Evolutionary conservation across 1,139 yeast genomes (phyloP).

Genomic region (Geotrichum citri-aurantii): DNA sequence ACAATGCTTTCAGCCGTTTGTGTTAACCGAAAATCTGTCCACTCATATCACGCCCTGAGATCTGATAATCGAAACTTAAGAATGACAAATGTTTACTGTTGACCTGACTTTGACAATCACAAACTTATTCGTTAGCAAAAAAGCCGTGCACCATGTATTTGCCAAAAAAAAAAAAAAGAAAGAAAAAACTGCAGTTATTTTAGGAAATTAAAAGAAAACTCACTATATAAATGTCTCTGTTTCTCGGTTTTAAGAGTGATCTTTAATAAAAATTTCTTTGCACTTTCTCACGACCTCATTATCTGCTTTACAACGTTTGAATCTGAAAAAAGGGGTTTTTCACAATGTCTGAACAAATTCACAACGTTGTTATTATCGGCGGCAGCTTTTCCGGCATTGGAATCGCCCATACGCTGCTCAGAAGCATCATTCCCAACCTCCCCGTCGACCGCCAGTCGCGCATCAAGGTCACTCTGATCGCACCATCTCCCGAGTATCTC

Average conservation of each 20-base stretch:
- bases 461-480: constrained; percentile 2
- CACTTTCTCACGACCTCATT: neutral
- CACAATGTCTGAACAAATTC: neutral
- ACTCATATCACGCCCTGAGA: neutral
- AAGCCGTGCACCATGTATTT: neutral
- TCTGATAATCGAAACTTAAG: neutral
- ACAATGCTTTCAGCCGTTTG: neutral
- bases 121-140: neutral
- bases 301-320: neutral
- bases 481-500: constrained; percentile 5
- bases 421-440: neutral
- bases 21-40: neutral
- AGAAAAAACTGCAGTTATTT: neutral
- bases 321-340: neutral
- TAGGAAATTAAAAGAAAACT: neutral
- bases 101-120: neutral
- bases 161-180: no score
- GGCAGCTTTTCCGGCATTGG: constrained; percentile 10
- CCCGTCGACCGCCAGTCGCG: neutral
- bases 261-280: neutral
- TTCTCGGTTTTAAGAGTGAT: no score
- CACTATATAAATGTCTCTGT: neutral
- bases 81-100: neutral
- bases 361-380: constrained; percentile 9
- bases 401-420: neutral